Evolutionary conservation across 106 monocot genomes (phyloP), one percentile per base, ranked within the genome.

Genomic region (Xerophyta viscosa): DNA sequence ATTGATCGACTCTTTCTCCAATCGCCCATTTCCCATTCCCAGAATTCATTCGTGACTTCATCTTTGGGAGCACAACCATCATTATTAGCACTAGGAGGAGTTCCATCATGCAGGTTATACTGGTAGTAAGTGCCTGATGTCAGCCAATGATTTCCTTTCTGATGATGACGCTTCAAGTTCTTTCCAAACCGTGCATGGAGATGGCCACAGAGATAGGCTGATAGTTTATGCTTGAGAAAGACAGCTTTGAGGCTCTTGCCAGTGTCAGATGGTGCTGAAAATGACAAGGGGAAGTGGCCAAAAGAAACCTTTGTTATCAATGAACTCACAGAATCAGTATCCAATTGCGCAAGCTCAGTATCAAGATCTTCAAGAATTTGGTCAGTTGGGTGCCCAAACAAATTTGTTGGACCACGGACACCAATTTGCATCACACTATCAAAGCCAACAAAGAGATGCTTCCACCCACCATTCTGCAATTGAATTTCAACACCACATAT

Each of bases 21-120:
- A 37, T 98, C 96, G 59, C 82, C 89, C 89, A 98, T 90, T 63
- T 98, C 96, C 96, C 96, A 98, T 54, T 98, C 96, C 96, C 96
- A 98, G 52, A 98, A 98, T 62, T 98, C 90, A 36, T 77, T 66
- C 4, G 62, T 10, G 49, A 54, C 26, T 43, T 66, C 30, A 53
- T 20, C 41, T 44, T 74, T 63, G 9, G 33, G 17, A 18, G 76
- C 79, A 61, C 88, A 94, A 50, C 60, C 62, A 21, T 70, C 54
- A 24, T 29, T 45, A 62, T 33, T 20, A 17, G 18, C 13, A 20
- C 45, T 41, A 37, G 21, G 54, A 2, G 27, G 52, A 52, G 31
- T 31, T 37, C 59, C 70, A 71, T 74, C 43, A 31, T 79, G 79
- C 25, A 98, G 74, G 56, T 86, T 98, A 17, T 68, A 63, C 41